phyloP scores from a whole-genome alignment of 805 yeast genomes.

The Sugiyamaella smithiae region DNA sequence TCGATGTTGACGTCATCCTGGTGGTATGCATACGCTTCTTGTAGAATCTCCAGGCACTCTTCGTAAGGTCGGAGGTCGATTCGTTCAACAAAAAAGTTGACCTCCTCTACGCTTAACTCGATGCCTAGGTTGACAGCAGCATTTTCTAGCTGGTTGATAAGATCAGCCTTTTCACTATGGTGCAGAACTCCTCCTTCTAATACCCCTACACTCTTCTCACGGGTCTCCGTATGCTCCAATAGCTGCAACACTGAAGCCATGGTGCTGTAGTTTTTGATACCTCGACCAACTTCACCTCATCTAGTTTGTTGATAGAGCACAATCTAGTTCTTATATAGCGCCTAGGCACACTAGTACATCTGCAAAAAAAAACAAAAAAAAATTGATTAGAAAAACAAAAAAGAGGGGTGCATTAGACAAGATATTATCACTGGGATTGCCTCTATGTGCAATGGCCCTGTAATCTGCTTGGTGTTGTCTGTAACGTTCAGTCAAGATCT shows the following conservation, averaged over 20 bases:
- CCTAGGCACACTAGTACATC: no score
- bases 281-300: not conserved
- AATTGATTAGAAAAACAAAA: no score
- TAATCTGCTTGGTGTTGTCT: no score
- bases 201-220: slow-evolving; percentile 3
- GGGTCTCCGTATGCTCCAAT: not conserved
- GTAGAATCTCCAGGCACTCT: slow-evolving; percentile 42
- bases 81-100: not conserved
- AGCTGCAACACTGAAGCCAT: not conserved
- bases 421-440: no score
- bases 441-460: no score
- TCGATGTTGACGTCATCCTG: slow-evolving; percentile 48
- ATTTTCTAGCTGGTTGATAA: slow-evolving; percentile 3
- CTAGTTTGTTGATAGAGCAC: no score
- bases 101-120: slow-evolving; percentile 7
- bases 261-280: not conserved
- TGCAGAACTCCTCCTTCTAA: not conserved
- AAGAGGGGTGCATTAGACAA: no score
- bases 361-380: no score
- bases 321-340: no score
- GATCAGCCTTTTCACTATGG: not conserved
- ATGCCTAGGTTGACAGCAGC: slow-evolving; percentile 7
- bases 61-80: slow-evolving; percentile 25
- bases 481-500: no score
- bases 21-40: slow-evolving; percentile 42